Base-by-base conservation (phyloP, 345 rosid genomes). In the Garcia nutans region DNA sequence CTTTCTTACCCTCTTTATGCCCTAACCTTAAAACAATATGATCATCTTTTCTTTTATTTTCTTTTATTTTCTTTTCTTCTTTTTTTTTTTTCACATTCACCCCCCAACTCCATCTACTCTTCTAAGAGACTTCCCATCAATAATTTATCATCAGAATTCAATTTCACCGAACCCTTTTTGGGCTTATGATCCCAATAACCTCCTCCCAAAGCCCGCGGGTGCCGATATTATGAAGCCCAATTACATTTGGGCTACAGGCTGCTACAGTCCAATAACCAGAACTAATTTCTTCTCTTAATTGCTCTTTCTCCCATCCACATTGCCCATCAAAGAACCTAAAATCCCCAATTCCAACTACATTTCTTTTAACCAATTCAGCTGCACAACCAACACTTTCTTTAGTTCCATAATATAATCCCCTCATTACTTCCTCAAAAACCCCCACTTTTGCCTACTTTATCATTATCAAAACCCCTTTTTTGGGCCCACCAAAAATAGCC, bases 161-260 rank as follows among this genome's bases (percentile, higher is more conserved):
- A 28, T 13, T 77, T 86, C 79, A 89, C 87, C 87, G 79, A 49
- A 89, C 97, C 68, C 87, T 91, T 76, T 69, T 86, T 26, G 85
- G 90, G 58, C 87, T 92, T 73, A 89, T 73, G 52, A 95, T 96
- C 73, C 89, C 81, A 54, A 83, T 82, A 77, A 91, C 77, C 77
- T 95, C 96, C 49, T 90, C 95, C 97, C 97, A 87, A 28, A 95
- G 97, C 79, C 92, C 89, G 57, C 71, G 69, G 44, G 71, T 82
- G 11, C 85, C 82, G 0, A 79, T 81, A 77, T 67, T 65, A 31
- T 82, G 77, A 17, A 89, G 87, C 78, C 97, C 94, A 68, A 86
- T 78, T 13, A 77, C 76, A 68, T 63, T 62, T 22, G 78, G 62
- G 71, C 80, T 77, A 47, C 75, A 81, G 8, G 84, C 84, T 15